Evolutionary conservation across 768 basidiomycete species (phyloP).

Genomic region (Ephemerocybe angulata): DNA sequence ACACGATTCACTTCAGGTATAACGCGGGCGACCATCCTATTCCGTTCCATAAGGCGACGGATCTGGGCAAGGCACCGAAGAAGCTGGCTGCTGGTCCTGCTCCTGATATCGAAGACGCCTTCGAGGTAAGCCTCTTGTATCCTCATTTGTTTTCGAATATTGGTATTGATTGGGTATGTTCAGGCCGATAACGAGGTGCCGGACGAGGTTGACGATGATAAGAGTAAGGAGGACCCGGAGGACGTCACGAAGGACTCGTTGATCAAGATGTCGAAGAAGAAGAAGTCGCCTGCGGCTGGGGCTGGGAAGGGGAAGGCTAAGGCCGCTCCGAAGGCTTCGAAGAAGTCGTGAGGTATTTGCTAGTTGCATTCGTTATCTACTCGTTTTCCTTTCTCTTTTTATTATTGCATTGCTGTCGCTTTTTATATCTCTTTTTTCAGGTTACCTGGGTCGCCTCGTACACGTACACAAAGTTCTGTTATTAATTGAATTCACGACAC

Average conservation of each 20-base stretch:
- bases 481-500: no score
- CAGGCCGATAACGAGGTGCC: conserved; percentile 30
- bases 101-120: conserved; percentile 91
- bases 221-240: conserved; percentile 33
- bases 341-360: conserved; percentile 8
- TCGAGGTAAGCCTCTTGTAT: conserved; percentile 35
- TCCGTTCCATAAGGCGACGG: conserved; percentile 86
- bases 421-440: no score
- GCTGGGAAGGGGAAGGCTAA: conserved; percentile 12
- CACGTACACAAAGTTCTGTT: no score
- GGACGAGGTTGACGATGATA: conserved; percentile 36
- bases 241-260: conserved; percentile 55
- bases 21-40: conserved; percentile 89
- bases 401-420: not conserved
- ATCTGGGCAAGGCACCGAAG: conserved; percentile 76
- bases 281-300: conserved; percentile 22
- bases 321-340: no score
- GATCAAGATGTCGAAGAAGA: conserved; percentile 54
- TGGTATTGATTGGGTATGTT: not conserved
- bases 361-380: not conserved
- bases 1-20: conserved; percentile 62
- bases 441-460: no score
- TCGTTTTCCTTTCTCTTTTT: not conserved
- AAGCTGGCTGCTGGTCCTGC: conserved; percentile 66
- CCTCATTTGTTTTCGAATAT: conserved; percentile 1